phyloP scores from a whole-genome alignment of 345 rosid species.

The Lumnitzera racemosa region DNA sequence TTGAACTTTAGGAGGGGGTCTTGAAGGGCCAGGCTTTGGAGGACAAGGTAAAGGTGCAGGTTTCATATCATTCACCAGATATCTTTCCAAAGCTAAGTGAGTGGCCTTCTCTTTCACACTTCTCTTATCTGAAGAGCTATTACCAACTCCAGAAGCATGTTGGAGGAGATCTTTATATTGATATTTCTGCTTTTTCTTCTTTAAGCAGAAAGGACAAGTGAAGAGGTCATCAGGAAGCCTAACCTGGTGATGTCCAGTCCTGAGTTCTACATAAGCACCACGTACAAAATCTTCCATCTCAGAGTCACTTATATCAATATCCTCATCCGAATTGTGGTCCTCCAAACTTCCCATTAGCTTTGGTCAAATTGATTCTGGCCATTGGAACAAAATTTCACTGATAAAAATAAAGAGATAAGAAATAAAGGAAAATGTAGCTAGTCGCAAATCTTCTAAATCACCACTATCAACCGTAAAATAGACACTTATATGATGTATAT shows the following conservation, averaged over 20 bases:
- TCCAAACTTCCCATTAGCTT: not conserved
- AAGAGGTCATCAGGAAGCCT: slow-evolving; percentile 48
- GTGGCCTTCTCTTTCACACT: slow-evolving; percentile 62
- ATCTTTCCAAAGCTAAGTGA: slow-evolving; percentile 77
- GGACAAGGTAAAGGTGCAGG: slow-evolving; percentile 7
- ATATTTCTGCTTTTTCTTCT: slow-evolving; percentile 58
- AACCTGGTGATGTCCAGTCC: slow-evolving; percentile 56
- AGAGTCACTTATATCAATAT: slow-evolving; percentile 38
- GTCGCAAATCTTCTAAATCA: no score
- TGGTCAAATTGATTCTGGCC: no score
- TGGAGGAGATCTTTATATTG: slow-evolving; percentile 68
- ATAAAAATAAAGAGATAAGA: no score
- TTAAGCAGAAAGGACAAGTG: slow-evolving; percentile 77
- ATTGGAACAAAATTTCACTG: no score
- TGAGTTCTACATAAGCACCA: slow-evolving; percentile 52
- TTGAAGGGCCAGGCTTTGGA: slow-evolving; percentile 24
- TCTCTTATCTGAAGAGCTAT: slow-evolving; percentile 64
- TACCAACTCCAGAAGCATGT: slow-evolving; percentile 96
- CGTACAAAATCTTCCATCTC: slow-evolving; percentile 43
- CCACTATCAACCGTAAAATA: no score
- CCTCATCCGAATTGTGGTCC: slow-evolving; percentile 27
- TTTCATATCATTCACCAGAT: slow-evolving; percentile 35
- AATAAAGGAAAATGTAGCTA: no score
- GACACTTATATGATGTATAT: no score
- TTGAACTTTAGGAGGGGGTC: no score